These are phyloP conservation scores for Halteria grandinella DNA, from an alignment of 73 alveolate species.

Conservation along the genomic window DNA sequence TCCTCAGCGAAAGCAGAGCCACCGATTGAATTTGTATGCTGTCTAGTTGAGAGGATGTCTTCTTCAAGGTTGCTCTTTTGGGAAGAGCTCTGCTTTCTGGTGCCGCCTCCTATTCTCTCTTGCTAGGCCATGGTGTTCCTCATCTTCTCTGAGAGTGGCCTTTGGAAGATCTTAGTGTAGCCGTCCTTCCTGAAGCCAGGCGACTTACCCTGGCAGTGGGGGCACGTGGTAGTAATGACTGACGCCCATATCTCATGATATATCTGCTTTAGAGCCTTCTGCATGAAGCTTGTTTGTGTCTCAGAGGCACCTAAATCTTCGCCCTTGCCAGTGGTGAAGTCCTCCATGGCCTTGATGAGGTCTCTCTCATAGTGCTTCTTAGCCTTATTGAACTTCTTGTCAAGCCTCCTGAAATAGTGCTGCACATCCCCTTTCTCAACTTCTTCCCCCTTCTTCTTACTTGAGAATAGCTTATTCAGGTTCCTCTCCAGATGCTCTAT, in stretches of 20 bases:
- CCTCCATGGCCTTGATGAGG: slow-evolving; percentile 10
- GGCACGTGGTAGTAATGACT: slow-evolving; percentile 62
- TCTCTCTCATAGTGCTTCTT: slow-evolving; percentile 4
- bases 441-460: slow-evolving; percentile 15
- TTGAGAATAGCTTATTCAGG: background rate
- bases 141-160: slow-evolving; percentile 59
- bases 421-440: background rate
- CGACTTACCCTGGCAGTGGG: slow-evolving; percentile 71
- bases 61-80: too few species aligned
- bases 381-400: slow-evolving; percentile 18
- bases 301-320: background rate
- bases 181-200: slow-evolving; percentile 77
- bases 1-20: slow-evolving; percentile 22
- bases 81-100: too few species aligned
- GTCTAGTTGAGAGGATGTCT: slow-evolving; percentile 16
- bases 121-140: slow-evolving; percentile 16
- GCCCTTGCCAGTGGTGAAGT: slow-evolving; percentile 1
- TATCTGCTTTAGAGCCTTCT: slow-evolving; percentile 33
- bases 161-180: slow-evolving; percentile 63
- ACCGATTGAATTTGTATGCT: slow-evolving; percentile 12
- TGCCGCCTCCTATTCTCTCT: slow-evolving; percentile 24
- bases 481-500: background rate
- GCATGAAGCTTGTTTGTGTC: slow-evolving; percentile 11
- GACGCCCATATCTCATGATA: slow-evolving; percentile 49
- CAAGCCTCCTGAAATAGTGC: background rate